Base-by-base conservation (phyloP, 257 asterid species). In the Salvia miltiorrhiza region DNA sequence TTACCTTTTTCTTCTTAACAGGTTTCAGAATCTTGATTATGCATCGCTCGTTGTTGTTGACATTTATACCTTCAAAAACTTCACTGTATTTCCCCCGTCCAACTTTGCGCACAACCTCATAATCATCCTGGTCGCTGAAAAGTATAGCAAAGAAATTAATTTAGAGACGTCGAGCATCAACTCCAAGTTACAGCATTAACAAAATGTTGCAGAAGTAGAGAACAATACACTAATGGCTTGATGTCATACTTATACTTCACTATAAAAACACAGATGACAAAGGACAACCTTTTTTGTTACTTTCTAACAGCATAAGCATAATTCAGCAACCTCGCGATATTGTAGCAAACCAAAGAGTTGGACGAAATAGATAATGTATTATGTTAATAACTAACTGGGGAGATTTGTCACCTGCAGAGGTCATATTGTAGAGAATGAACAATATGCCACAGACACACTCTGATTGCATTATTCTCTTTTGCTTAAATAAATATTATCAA, bases 1-100 rank as follows among this genome's bases (percentile, higher is more conserved):
- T 21, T 61, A 61, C 67, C 67, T 61, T 61, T 61, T 61, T 61
- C 67, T 61, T 61, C 52, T 61, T 61, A 61, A 90, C 96, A 40
- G 97, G 97, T 80, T 90, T 90, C 83, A 90, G 86, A 76, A 90
- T 88, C 88, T 90, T 88, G 78, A 90, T 88, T 61, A 88, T 74
- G 85, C 97, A 90, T 65, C 84, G 76, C 40, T 90, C 97, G 26
- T 88, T 88, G 83, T 73, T 83, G 83, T 84, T 77, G 63, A 90
- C 87, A 80, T 90, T 88, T 73, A 90, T 69, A 26, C 97, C 97
- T 82, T 88, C 97, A 78, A 90, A 90, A 39, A 90, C 97, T 79
- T 90, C 97, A 69, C 97, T 90, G 76, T 90, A 90, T 76, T 90
- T 90, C 54, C 97, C 97, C 81, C 95, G 86, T 74, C 97, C 97